Conservation (phyloP, 2,329 filamentous ascomycete genomes). For the Teratosphaeria gauchensis region DNA sequence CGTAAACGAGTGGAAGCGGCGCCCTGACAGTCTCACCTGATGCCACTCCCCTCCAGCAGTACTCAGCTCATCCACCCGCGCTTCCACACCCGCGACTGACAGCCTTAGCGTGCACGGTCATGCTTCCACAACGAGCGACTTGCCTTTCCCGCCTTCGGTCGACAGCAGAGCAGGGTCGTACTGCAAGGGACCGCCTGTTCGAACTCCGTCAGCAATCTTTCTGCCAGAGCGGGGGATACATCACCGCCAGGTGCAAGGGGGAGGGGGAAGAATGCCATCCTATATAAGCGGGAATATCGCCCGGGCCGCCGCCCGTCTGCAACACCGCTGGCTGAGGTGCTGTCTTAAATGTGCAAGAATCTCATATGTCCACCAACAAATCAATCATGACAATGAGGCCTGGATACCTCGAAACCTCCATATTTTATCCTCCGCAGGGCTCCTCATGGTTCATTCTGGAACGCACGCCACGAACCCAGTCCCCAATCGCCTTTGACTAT, state of each 20-base stretch:
- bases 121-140: neutral
- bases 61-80: neutral
- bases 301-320: neutral
- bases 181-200: neutral
- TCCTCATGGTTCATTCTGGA: neutral
- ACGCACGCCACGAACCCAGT: neutral
- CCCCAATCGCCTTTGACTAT: neutral
- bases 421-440: neutral
- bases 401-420: neutral
- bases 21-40: neutral
- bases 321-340: neutral
- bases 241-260: neutral
- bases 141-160: neutral
- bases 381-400: neutral
- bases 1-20: neutral
- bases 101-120: neutral
- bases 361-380: neutral
- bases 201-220: no score
- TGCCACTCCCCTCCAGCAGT: neutral
- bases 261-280: neutral
- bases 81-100: neutral
- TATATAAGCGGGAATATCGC: neutral
- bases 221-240: no score
- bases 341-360: neutral
- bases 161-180: neutral